Conservation (phyloP, 805 yeast species). For the Schwanniomyces polymorphus region DNA sequence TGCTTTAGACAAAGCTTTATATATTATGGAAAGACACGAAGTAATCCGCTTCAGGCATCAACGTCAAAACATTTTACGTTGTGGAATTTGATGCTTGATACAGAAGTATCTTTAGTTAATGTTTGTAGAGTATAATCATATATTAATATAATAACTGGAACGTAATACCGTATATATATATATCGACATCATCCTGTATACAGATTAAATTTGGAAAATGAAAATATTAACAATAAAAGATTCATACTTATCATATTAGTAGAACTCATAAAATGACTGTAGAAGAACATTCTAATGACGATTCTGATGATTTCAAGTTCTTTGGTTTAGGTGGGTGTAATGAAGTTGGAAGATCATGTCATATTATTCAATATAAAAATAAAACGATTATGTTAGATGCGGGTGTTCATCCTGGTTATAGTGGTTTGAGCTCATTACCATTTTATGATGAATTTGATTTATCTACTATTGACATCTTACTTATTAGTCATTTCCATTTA, state of each 20-base stretch:
- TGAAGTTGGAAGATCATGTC: constrained; percentile 97
- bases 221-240: background rate
- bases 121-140: background rate
- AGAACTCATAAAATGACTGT: constrained; percentile 9
- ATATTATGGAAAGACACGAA: constrained; percentile 81
- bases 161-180: too few species aligned
- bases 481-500: constrained; percentile 92
- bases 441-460: constrained; percentile 94
- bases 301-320: constrained; percentile 54
- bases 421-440: constrained; percentile 89
- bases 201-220: background rate
- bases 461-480: constrained; percentile 77
- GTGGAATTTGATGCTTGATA: constrained; percentile 50
- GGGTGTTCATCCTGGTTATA: constrained; percentile 94
- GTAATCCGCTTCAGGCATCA: constrained; percentile 87
- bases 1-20: constrained; percentile 81
- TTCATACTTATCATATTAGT: background rate
- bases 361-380: constrained; percentile 86
- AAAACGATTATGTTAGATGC: constrained; percentile 97
- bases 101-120: background rate
- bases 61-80: constrained; percentile 75
- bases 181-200: background rate
- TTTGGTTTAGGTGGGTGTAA: constrained; percentile 96
- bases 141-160: background rate
- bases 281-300: constrained; percentile 19